phyloP scores from a whole-genome alignment of 768 basidiomycete species.

The Termitomyces heimii region DNA sequence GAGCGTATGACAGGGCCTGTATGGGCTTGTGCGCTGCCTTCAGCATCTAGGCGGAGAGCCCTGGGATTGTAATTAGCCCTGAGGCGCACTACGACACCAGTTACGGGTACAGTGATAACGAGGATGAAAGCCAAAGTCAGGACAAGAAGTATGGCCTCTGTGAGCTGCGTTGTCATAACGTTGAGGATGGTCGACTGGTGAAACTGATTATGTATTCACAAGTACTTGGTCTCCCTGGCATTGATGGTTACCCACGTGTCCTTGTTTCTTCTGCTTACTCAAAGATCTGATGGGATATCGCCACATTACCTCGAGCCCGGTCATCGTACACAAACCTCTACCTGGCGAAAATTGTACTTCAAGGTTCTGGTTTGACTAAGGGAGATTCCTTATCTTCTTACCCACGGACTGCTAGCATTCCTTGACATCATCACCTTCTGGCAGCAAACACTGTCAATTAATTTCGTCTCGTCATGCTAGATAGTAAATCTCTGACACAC shows the following conservation, averaged over 20 bases:
- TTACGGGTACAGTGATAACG: slow-evolving; percentile 53
- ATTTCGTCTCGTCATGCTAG: too few species aligned
- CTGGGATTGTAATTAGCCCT: slow-evolving; percentile 85
- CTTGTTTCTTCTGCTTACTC: background rate
- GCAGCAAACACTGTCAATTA: too few species aligned
- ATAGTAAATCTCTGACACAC: too few species aligned
- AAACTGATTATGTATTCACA: background rate
- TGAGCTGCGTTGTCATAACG: slow-evolving; percentile 24
- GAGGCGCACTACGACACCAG: slow-evolving; percentile 68
- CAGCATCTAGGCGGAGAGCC: slow-evolving; percentile 72
- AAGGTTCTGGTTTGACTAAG: too few species aligned
- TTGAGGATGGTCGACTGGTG: background rate
- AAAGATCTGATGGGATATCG: background rate
- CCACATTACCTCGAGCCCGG: too few species aligned
- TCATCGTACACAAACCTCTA: too few species aligned
- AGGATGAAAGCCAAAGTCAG: slow-evolving; percentile 46
- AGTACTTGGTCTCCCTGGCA: too few species aligned
- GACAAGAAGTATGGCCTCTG: slow-evolving; percentile 34
- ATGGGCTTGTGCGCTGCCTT: slow-evolving; percentile 70
- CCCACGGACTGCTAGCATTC: background rate
- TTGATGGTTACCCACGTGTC: slow-evolving; percentile 2
- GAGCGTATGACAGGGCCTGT: slow-evolving; percentile 74
- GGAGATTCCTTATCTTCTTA: too few species aligned
- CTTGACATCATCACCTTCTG: too few species aligned
- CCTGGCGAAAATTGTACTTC: too few species aligned